Percentiles rank a stretch among this genome's conserved stretches.
These are phyloP conservation scores for Diaporthe sp. DNA, from an alignment of 2,329 filamentous ascomycete genomes.

Conservation along the genomic window DNA sequence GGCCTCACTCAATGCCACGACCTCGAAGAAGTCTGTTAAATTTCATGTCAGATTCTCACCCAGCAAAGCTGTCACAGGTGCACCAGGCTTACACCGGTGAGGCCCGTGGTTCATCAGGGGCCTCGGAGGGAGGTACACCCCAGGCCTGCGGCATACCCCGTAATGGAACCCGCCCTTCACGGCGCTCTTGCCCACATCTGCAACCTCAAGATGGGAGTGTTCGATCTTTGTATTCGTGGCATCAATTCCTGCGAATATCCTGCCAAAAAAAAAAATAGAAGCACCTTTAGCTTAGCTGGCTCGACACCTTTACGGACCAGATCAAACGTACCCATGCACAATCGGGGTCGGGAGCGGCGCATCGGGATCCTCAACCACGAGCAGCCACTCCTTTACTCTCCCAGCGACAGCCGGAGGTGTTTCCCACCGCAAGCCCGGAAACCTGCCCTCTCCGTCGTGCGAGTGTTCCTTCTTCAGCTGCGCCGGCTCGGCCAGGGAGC, in stretches of 20 bases:
- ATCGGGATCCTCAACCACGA: slow-evolving; percentile 59
- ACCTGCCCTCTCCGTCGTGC: slow-evolving; percentile 48
- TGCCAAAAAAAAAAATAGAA: slow-evolving; percentile 12
- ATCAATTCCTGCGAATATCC: slow-evolving; percentile 54
- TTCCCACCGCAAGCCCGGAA: slow-evolving; percentile 55
- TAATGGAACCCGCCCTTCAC: slow-evolving; percentile 59
- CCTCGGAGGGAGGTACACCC: slow-evolving; percentile 56
- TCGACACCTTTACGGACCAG: background rate
- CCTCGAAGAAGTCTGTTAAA: slow-evolving; percentile 56
- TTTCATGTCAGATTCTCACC: background rate
- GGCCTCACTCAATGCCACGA: slow-evolving; percentile 57
- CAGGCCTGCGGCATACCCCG: slow-evolving; percentile 52
- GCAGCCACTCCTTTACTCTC: slow-evolving; percentile 54
- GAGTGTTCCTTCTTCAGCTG: slow-evolving; percentile 51
- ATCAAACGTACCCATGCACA: slow-evolving; percentile 53
- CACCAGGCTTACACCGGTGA: slow-evolving; percentile 55
- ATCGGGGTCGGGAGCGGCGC: slow-evolving; percentile 55
- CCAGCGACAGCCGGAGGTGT: slow-evolving; percentile 41
- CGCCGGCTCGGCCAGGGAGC: slow-evolving; percentile 40
- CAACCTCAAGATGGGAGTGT: slow-evolving; percentile 50
- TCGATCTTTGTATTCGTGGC: slow-evolving; percentile 46
- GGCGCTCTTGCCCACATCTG: slow-evolving; percentile 41
- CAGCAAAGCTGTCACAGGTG: background rate
- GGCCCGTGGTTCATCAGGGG: slow-evolving; percentile 61
- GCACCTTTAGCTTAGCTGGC: background rate